A percentile compares a stretch with the other conserved stretches of the same genome.
Conservation (phyloP, 2,329 filamentous ascomycete genomes). For the Chaetomium strumarium region DNA sequence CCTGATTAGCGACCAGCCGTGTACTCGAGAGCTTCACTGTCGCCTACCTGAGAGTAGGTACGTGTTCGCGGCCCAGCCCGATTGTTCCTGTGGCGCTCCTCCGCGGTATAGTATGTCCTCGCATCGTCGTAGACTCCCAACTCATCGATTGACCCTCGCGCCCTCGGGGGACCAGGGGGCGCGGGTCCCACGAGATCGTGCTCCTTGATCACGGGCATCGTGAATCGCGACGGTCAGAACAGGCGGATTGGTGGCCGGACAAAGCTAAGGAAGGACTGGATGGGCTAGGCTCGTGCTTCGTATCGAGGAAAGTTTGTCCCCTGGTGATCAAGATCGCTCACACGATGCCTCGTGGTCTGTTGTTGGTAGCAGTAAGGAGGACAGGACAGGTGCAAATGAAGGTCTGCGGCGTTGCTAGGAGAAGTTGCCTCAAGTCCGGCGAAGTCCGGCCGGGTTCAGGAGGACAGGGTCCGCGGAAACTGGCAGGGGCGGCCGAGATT, state of each 20-base stretch:
- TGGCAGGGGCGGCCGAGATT: slow-evolving; percentile 11
- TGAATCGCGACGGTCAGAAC: not conserved
- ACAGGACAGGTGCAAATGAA: not conserved
- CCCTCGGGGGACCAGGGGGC: slow-evolving; percentile 10
- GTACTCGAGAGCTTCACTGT: not conserved
- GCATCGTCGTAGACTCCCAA: slow-evolving; percentile 50
- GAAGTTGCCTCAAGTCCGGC: slow-evolving; percentile 11
- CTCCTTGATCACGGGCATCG: slow-evolving; percentile 12
- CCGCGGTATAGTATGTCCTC: slow-evolving; percentile 53
- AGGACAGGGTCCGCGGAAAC: slow-evolving; percentile 7
- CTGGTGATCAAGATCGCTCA: not conserved
- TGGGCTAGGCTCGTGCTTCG: not conserved
- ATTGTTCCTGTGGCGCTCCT: slow-evolving; percentile 45
- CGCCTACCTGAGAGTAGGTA: slow-evolving; percentile 50
- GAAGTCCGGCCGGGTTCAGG: not conserved
- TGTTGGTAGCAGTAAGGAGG: not conserved
- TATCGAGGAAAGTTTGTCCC: not conserved
- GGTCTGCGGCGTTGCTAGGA: slow-evolving; percentile 9
- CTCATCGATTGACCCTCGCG: slow-evolving; percentile 40
- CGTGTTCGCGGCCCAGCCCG: slow-evolving; percentile 46
- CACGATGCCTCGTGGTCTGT: not conserved
- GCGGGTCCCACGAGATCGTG: slow-evolving; percentile 15
- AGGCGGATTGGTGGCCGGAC: not conserved
- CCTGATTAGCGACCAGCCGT: slow-evolving; percentile 26
- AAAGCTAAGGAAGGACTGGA: not conserved